Percentiles rank a stretch among this genome's conserved stretches.
Conservation (phyloP, 306 rosid species). For the Cicer bijugum region DNA sequence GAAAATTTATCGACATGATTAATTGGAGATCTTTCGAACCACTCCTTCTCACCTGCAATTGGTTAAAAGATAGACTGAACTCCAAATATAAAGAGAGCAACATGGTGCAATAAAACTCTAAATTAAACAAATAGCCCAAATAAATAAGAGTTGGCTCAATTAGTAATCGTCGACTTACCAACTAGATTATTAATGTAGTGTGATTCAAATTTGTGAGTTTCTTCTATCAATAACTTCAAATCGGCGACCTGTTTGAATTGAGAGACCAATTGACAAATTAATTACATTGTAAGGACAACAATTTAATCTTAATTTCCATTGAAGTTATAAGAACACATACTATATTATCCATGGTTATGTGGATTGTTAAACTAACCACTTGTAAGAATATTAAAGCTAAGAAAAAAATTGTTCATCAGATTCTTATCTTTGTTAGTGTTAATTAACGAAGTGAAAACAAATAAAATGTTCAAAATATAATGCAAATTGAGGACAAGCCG, state of each 20-base stretch:
- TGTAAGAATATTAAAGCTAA: not conserved
- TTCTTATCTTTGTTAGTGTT: slow-evolving; percentile 3
- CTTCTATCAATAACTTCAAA: slow-evolving; percentile 71
- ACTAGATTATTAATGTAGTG: slow-evolving; percentile 73
- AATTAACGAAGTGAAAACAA: not conserved
- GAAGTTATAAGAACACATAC: not conserved
- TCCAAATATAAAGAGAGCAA: slow-evolving; percentile 32
- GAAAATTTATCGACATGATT: slow-evolving; percentile 79
- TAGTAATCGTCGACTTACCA: slow-evolving; percentile 60
- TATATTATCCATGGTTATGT: not conserved
- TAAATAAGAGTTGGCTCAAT: slow-evolving; percentile 3
- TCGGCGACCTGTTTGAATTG: slow-evolving; percentile 73
- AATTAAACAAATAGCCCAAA: slow-evolving; percentile 17
- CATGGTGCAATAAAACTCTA: slow-evolving; percentile 6
- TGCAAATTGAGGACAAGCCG: slow-evolving; percentile 16
- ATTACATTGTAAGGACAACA: slow-evolving; percentile 30
- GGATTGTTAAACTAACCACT: not conserved
- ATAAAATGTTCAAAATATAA: slow-evolving; percentile 28
- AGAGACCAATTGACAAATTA: slow-evolving; percentile 36
- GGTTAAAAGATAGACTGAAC: slow-evolving; percentile 40
- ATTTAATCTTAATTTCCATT: not conserved
- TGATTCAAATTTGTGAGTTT: slow-evolving; percentile 91
- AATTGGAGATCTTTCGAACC: slow-evolving; percentile 78
- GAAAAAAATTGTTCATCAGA: not conserved
- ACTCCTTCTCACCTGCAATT: slow-evolving; percentile 67